Conservation (phyloP, 2,329 filamentous ascomycete species). For the Bipolaris zeicola region DNA sequence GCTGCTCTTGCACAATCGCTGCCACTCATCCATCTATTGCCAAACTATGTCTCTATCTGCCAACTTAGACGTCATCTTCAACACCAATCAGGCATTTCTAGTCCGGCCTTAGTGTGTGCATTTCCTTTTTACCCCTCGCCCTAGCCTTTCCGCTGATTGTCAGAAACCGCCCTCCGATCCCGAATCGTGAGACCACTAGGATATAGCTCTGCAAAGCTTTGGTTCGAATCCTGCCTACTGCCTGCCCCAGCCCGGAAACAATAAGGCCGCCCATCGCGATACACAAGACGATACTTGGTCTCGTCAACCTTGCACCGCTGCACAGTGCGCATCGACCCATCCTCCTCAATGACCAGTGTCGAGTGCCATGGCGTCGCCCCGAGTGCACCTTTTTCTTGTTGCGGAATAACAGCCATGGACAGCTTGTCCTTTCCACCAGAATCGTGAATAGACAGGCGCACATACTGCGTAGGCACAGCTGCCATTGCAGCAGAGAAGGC, state of each 20-base stretch:
- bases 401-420: conserved; percentile 36
- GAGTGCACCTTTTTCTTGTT: conserved; percentile 24
- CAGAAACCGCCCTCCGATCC: conserved; percentile 47
- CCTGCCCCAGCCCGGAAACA: conserved; percentile 30
- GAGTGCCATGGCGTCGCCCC: conserved; percentile 38
- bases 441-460: conserved; percentile 42
- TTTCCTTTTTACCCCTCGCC: not conserved
- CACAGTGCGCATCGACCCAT: conserved; percentile 29
- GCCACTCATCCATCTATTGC: not conserved
- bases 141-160: conserved; percentile 19
- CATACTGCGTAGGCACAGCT: conserved; percentile 25
- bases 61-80: not conserved
- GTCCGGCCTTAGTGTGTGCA: not conserved
- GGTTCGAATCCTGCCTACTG: conserved; percentile 9
- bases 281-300: conserved; percentile 28
- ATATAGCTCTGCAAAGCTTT: conserved; percentile 32
- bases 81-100: not conserved
- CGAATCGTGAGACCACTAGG: conserved; percentile 42
- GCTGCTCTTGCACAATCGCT: not conserved
- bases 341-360: conserved; percentile 24
- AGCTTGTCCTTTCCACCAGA: conserved; percentile 40
- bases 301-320: conserved; percentile 25
- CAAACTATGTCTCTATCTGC: not conserved
- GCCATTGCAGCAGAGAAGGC: conserved; percentile 32
- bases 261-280: conserved; percentile 27